Percentiles rank a stretch among this genome's conserved stretches.
Evolutionary conservation across 164 flowering plant species (phyloP).

Genomic region (Macadamia tetraphylla): DNA sequence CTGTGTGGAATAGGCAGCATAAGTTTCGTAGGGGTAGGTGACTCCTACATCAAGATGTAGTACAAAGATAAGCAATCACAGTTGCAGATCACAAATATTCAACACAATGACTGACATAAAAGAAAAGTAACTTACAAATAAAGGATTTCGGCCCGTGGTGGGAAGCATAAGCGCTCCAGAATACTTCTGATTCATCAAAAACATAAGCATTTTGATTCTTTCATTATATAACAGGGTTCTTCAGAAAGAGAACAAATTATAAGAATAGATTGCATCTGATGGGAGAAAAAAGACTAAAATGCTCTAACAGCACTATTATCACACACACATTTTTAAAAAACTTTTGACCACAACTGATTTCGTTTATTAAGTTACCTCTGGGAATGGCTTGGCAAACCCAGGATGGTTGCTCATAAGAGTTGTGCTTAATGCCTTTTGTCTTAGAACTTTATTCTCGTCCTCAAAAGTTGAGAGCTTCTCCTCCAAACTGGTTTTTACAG

Average conservation of each 20-base stretch:
- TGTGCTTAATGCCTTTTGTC: conserved; percentile 61
- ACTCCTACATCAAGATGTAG: conserved; percentile 46
- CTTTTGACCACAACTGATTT: neutral
- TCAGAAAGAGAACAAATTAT: neutral
- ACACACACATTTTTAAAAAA: neutral
- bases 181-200: conserved; percentile 45
- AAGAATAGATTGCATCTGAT: neutral
- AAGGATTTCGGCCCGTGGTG: conserved; percentile 38
- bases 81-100: neutral
- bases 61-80: neutral
- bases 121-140: conserved; percentile 55
- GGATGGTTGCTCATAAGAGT: conserved; percentile 52
- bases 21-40: conserved; percentile 81
- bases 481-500: conserved; percentile 48
- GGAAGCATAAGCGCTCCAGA: conserved; percentile 42
- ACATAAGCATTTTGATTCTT: conserved; percentile 1
- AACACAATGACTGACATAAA: neutral
- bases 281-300: too few species aligned
- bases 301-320: neutral
- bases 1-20: conserved; percentile 46
- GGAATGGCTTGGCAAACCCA: conserved; percentile 41
- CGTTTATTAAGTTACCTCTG: conserved; percentile 42
- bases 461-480: conserved; percentile 72
- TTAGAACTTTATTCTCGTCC: conserved; percentile 78
- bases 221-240: conserved; percentile 1